These are phyloP conservation scores for Monosporascus ibericus DNA, from an alignment of 2,329 filamentous ascomycete species.

Conservation along the genomic window DNA sequence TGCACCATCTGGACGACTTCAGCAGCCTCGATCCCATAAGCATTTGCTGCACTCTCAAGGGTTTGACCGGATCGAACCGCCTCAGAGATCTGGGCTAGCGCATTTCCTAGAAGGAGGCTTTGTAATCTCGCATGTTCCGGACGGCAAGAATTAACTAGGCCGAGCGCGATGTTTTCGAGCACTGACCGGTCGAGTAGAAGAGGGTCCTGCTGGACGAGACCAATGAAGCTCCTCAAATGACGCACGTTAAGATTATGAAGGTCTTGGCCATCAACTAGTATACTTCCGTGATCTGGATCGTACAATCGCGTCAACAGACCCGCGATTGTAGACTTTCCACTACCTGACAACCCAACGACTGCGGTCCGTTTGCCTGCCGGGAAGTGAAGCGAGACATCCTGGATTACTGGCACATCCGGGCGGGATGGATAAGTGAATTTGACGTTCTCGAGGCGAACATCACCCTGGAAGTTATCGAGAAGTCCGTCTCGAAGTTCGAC, in stretches of 20 bases:
- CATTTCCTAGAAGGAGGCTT: slow-evolving; percentile 39
- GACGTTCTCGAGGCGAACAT: slow-evolving; percentile 30
- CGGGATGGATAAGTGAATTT: slow-evolving; percentile 33
- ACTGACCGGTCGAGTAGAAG: slow-evolving; percentile 27
- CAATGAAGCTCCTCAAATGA: slow-evolving; percentile 23
- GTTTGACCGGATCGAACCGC: slow-evolving; percentile 45
- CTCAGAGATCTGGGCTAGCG: slow-evolving; percentile 44
- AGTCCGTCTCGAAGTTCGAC: slow-evolving; percentile 36
- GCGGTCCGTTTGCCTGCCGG: slow-evolving; percentile 36
- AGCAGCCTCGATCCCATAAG: slow-evolving; percentile 35
- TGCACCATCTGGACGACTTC: slow-evolving; percentile 47
- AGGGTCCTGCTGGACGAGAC: slow-evolving; percentile 29
- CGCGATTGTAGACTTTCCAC: slow-evolving; percentile 44
- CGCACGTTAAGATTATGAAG: slow-evolving; percentile 42
- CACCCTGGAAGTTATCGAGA: slow-evolving; percentile 38
- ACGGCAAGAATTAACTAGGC: slow-evolving; percentile 27
- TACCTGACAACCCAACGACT: slow-evolving; percentile 44
- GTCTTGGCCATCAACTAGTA: slow-evolving; percentile 42
- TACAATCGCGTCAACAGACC: slow-evolving; percentile 52
- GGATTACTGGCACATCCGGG: slow-evolving; percentile 28
- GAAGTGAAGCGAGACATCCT: slow-evolving; percentile 27
- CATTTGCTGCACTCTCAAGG: slow-evolving; percentile 36
- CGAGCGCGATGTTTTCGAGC: slow-evolving; percentile 33
- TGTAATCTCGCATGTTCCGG: slow-evolving; percentile 31
- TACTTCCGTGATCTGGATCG: slow-evolving; percentile 42